Base-by-base conservation (phyloP, 768 basidiomycete genomes). In the Solioccasus polychromus region DNA sequence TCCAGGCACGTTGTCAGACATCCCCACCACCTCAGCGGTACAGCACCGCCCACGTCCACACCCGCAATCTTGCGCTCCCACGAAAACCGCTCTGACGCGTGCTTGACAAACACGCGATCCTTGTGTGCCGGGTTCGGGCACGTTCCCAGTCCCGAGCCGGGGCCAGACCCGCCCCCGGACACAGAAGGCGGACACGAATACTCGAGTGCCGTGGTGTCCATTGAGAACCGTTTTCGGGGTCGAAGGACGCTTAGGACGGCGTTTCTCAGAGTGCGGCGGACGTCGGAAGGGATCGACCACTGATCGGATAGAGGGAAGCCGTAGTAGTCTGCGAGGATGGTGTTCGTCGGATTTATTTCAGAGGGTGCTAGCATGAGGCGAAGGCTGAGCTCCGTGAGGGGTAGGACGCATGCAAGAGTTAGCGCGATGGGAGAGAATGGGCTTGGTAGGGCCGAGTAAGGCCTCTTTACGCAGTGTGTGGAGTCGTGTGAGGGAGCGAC, bases 1-100 rank as follows among this genome's bases (percentile, higher is more conserved):
- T 73, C 72, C 44, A 90, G 58, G 60, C 87, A 89, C 0, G 79
- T 79, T 39, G 47, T 53, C n/a, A 66, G 58, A 61, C 87, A 90
- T 1, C 87, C 86, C 23, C 83, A 68, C 85, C 87, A 89, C 41
- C 70, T 62, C 25, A 88, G 49, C 18, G 85, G 82, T 5, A 83
- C 81, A 11, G 57, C 52, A 8, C 72, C 79, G 17, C 79, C 78
- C 0, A 83, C 67, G n/a, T 67, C 60, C 19, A 72, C 68, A 6
- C 78, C 77, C 0, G 77, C 80, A 22, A 85, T 65, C 11, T 47
- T 64, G 7, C 58, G 66, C 56, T 82, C 82, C 87, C 87, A 89
- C 3, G 81, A 78, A 48, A 71, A 77, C 45, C 83, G 68, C 62
- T 83, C 78, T 55, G 85, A 84, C 4, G 74, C 75, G 36, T 76